Evolutionary conservation across 2,329 filamentous ascomycete genomes (phyloP), one percentile per base, ranked within the genome.

Genomic region (Aureobasidium sp.): DNA sequence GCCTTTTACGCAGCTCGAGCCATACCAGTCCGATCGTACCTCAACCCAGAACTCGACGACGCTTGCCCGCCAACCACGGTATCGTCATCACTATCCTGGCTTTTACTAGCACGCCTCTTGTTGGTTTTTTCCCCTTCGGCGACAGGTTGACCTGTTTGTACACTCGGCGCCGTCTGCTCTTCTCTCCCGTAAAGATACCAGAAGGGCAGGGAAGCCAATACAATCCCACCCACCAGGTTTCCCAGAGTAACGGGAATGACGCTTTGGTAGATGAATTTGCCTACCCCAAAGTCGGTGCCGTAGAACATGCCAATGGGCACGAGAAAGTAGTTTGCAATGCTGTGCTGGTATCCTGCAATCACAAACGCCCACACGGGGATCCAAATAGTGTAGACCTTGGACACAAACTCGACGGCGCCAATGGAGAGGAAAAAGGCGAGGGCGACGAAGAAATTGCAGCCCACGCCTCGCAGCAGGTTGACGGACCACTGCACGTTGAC

Each of bases 201-300:
- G 19, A 53, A 60, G n/a, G 40, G 31, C 27, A 60, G 0, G 19
- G 25, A 29, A 27, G 23, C 61, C 47, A 60, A 57, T n/a, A 60
- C 25, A 47, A 53, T 46, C 2, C 60, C 60, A 8, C 62, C 63
- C 17, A 64, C 54, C 27, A 65, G 43, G 21, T 65, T 64, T 3
- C 63, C 57, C 4, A 63, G 21, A n/a, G 63, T 61, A 17, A 62
- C 61, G 4, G 64, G 63, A 31, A 64, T 64, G 13, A 63, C 25
- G 33, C 57, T 62, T 46, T 63, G 67, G 72, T 63, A 62, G 64
- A 76, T 75, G 54, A 73, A 74, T 25, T 71, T 68, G 13, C 74
- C 74, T 43, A 77, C 67, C 1, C 69, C 68, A 62, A 78, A 77
- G 60, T 77, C 55, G 6, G 66, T 63, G 13, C 66, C 68, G 53